phyloP scores from a whole-genome alignment of 495 filamentous ascomycete species.

The Sphaerosporella brunnea region DNA sequence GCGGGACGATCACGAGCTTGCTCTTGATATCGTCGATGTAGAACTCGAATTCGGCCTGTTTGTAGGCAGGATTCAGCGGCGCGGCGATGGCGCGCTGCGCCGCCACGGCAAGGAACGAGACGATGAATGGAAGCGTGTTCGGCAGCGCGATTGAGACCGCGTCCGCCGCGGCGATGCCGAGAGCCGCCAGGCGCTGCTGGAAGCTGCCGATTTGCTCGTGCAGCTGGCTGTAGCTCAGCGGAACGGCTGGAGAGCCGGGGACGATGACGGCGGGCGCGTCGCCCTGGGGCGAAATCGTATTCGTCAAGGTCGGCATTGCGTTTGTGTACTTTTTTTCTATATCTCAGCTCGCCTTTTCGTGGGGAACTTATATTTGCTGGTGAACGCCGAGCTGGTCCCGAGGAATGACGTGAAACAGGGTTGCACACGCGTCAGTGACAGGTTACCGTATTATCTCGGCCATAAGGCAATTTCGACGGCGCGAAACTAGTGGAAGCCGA shows the following conservation, averaged over 20 bases:
- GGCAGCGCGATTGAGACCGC: constrained; percentile 60
- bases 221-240: constrained; percentile 46
- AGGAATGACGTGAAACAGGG: too few relatives aligned
- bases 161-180: constrained; percentile 44
- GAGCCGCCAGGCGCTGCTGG: constrained; percentile 50
- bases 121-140: constrained; percentile 68
- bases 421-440: too few relatives aligned
- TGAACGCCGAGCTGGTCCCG: too few relatives aligned
- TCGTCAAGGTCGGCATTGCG: constrained; percentile 32
- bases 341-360: too few relatives aligned
- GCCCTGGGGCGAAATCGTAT: constrained; percentile 30
- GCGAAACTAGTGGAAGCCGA: too few relatives aligned
- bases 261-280: constrained; percentile 46
- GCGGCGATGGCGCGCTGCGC: constrained; percentile 66
- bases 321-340: constrained; percentile 2
- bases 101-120: constrained; percentile 58
- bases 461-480: too few relatives aligned
- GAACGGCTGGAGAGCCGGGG: constrained; percentile 36
- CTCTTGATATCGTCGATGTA: constrained; percentile 72
- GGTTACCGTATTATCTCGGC: too few relatives aligned
- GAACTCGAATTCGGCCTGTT: constrained; percentile 75
- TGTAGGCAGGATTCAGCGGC: constrained; percentile 66
- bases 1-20: constrained; percentile 52
- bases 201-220: constrained; percentile 42
- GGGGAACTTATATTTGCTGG: too few relatives aligned